These are phyloP conservation scores for Glonium stellatum DNA, from an alignment of 495 filamentous ascomycete species.

Conservation along the genomic window DNA sequence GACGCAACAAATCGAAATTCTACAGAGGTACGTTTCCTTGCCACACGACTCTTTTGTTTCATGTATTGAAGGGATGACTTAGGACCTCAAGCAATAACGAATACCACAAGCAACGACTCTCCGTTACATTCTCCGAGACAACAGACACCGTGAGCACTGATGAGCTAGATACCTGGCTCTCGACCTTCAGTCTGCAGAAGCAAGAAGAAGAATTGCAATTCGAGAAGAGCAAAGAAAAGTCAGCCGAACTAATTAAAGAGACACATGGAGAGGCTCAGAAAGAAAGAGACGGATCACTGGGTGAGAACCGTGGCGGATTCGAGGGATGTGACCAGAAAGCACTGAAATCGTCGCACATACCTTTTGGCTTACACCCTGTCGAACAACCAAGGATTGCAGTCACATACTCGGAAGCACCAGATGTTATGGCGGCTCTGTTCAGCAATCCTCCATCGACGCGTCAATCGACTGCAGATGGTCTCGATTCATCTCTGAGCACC, in stretches of 20 bases:
- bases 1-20: background rate
- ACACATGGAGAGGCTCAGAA: background rate
- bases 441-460: background rate
- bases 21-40: background rate
- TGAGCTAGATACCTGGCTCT: constrained; percentile 4
- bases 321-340: background rate
- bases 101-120: background rate
- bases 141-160: background rate
- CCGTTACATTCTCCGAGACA: background rate
- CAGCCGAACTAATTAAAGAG: background rate
- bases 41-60: background rate
- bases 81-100: background rate
- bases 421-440: background rate
- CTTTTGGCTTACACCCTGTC: background rate
- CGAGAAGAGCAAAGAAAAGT: background rate
- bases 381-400: background rate
- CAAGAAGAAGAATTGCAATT: background rate
- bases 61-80: background rate
- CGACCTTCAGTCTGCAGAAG: background rate
- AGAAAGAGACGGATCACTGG: background rate
- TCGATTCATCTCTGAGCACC: background rate
- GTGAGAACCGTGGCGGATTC: background rate
- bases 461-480: background rate
- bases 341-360: background rate
- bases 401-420: background rate